Evolutionary conservation across 192 early-diverging fungal genomes (phyloP), one percentile per base, ranked within the genome.

Genomic region (Lunasporangiospora selenospora): DNA sequence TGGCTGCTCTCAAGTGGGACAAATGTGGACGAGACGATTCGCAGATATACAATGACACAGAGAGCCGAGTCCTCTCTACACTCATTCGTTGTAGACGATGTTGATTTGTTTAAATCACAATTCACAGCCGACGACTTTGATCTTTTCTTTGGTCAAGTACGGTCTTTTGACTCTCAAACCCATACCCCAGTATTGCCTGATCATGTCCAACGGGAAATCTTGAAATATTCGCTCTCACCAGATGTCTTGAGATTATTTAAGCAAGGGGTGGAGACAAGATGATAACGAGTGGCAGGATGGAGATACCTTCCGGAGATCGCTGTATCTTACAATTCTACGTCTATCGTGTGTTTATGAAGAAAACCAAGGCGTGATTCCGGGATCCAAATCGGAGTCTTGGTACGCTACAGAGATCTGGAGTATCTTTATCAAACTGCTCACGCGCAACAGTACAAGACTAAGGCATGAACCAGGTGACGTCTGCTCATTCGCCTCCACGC

Each of bases 41-140:
- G 19, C 34, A 12, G 18, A 18, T 33, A 51, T 32, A 1, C 30
- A n/a, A 34, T 34, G 29, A 32, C 49, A 32, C 30, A 33, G 3
- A 32, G 34, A 5, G 16, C 19, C 12, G 49, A 51, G 49, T 51
- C 49, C 3, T 7, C 30, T 0, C 49, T 51, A 11, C 49, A 51
- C 18, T 51, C 49, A 27, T 51, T 51, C 34, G 49, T 51, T 30
- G n/a, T 51, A 4, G 8, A 51, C 16, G n/a, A n/a, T n/a, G n/a
- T n/a, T n/a, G n/a, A n/a, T n/a, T n/a, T n/a, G n/a, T n/a, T n/a
- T n/a, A n/a, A n/a, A n/a, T n/a, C n/a, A n/a, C n/a, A n/a, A n/a
- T n/a, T n/a, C n/a, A n/a, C n/a, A n/a, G n/a, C n/a, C n/a, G n/a
- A n/a, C n/a, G n/a, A n/a, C n/a, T n/a, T n/a, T n/a, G n/a, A n/a